phyloP scores from a whole-genome alignment of 2,329 filamentous ascomycete genomes.

The Xylariaceae sp. region DNA sequence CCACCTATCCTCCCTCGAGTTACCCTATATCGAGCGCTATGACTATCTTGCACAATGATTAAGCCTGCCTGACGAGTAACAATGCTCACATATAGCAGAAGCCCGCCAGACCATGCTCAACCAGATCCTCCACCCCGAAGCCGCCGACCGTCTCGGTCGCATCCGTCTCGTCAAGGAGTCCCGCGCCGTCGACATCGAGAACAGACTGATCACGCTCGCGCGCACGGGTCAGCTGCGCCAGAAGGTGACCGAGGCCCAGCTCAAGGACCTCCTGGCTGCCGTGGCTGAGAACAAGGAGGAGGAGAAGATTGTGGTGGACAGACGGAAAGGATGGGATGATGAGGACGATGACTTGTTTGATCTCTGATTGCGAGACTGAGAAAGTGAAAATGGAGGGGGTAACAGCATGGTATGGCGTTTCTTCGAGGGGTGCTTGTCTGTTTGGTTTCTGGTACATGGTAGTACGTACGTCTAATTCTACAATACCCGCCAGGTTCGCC shows the following conservation, averaged over 20 bases:
- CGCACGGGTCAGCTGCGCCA: slow-evolving; percentile 77
- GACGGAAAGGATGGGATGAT: slow-evolving; percentile 79
- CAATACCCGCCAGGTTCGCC: background rate
- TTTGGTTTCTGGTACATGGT: slow-evolving; percentile 18
- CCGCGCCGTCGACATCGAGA: slow-evolving; percentile 85
- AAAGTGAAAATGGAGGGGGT: no score
- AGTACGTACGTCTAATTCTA: slow-evolving; percentile 15
- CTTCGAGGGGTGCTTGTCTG: slow-evolving; percentile 7
- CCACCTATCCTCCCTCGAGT: no score
- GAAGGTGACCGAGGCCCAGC: slow-evolving; percentile 86
- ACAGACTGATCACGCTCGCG: slow-evolving; percentile 86
- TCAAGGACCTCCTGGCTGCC: slow-evolving; percentile 85
- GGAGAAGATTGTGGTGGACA: slow-evolving; percentile 80
- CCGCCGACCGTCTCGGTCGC: slow-evolving; percentile 84
- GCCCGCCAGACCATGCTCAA: slow-evolving; percentile 71
- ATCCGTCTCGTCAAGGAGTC: slow-evolving; percentile 94
- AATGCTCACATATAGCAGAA: slow-evolving; percentile 45
- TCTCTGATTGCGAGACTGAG: no score
- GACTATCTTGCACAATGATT: no score
- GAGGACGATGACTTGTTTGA: slow-evolving; percentile 72
- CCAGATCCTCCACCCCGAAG: slow-evolving; percentile 92
- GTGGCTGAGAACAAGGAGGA: slow-evolving; percentile 74
- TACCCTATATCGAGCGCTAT: background rate
- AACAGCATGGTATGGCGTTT: slow-evolving; percentile 24
- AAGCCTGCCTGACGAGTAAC: no score